A percentile compares a stretch with the other conserved stretches of the same genome.
These are phyloP conservation scores for Fusarium denticulatum DNA, from an alignment of 2,329 filamentous ascomycete species.

Conservation along the genomic window DNA sequence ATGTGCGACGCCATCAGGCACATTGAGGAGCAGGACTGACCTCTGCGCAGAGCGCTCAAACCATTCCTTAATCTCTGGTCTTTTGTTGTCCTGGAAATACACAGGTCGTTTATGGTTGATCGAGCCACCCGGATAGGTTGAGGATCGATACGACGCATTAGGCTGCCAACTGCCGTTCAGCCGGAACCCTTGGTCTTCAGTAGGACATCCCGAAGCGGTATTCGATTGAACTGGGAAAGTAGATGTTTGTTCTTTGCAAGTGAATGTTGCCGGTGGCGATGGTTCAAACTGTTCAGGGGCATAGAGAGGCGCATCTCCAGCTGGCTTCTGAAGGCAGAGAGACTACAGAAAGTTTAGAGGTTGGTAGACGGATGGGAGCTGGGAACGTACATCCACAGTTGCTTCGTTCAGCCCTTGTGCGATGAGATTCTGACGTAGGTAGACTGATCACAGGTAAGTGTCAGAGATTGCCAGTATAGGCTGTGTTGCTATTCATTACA, in stretches of 20 bases:
- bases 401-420: conserved; percentile 59
- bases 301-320: background rate
- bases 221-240: background rate
- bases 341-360: conserved; percentile 15
- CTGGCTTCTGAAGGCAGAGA: conserved; percentile 12
- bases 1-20: conserved; percentile 71
- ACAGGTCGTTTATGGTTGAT: background rate
- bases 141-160: background rate
- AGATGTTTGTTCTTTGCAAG: background rate
- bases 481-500: conserved; percentile 12
- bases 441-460: conserved; percentile 17
- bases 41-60: conserved; percentile 56
- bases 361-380: background rate
- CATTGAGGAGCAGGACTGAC: conserved; percentile 70
- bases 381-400: conserved; percentile 56
- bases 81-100: background rate
- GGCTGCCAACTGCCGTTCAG: background rate
- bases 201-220: background rate
- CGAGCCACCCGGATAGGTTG: background rate
- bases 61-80: background rate
- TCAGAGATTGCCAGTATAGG: background rate
- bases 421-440: conserved; percentile 56
- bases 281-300: background rate
- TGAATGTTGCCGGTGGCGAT: background rate
- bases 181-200: background rate